Base-by-base conservation (phyloP, 2,329 filamentous ascomycete genomes). In the Sporothrix schenckii region DNA sequence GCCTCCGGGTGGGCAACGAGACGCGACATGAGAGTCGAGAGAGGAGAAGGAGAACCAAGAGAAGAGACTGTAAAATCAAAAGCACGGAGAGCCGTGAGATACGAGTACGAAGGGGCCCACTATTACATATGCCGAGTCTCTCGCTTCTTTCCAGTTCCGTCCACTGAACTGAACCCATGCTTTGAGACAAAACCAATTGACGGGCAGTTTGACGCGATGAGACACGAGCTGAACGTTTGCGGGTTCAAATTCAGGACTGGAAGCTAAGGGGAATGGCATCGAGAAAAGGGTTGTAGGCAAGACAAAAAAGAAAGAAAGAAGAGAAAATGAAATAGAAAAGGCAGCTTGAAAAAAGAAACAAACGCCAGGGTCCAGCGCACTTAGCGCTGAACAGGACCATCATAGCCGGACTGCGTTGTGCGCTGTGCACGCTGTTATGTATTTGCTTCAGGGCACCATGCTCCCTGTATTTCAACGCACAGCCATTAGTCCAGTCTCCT, bases 331-430 rank as follows among this genome's bases (percentile, higher is more conserved):
- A 44, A 19, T 10, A 47, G 1, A 21, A n/a, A 44, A 44, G 13
- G 11, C 24, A 27, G 1, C 2, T 16, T 14, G 27, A 19, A n/a
- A 50, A 65, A 49, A 63, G n/a, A 41, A 47, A 10, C 39, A 65
- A 65, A 34, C 21, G 50, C 44, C 16, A 63, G 58, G 58, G 11
- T 44, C 41, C 41, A 13, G 14, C 58, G 58, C 39, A 13, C 39
- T n/a, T 63, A 47, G 58, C 58, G 39, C 58, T 63, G 13, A 47
- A 63, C 58, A 63, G 58, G 19, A 63, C 58, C 58, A 13, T 39
- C 39, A 63, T 63, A 39, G 58, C 47, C 58, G 27, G 39, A 63
- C 39, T 44, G 2, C 39, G 4, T 27, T 44, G 58, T 44, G 58
- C 39, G 39, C 39, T 47, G 39, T 24, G 39, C 4, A 24, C 21